A percentile compares a stretch with the other conserved stretches of the same genome.
phyloP scores from a whole-genome alignment of 495 filamentous ascomycete genomes.

The Talaromyces ruber region DNA sequence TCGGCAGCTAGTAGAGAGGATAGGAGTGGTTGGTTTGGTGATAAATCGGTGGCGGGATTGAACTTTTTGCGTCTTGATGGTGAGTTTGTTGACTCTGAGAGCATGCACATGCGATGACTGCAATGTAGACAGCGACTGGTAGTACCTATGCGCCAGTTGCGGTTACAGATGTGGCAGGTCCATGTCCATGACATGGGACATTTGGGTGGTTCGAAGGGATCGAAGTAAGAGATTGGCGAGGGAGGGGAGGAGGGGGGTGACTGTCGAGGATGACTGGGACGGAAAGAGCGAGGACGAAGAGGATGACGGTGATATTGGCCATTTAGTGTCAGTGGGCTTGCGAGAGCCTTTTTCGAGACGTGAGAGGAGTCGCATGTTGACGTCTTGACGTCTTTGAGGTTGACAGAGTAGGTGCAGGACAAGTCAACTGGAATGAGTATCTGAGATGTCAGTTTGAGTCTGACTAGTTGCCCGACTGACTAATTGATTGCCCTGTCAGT shows the following conservation, averaged over 20 bases:
- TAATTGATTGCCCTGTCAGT: neutral
- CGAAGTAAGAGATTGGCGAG: neutral
- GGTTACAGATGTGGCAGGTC: neutral
- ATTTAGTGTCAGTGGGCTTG: neutral
- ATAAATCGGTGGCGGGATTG: neutral
- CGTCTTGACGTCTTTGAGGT: neutral
- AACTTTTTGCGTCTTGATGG: neutral
- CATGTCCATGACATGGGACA: neutral
- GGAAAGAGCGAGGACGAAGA: neutral
- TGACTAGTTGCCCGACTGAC: neutral
- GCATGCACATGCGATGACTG: constrained; percentile 4
- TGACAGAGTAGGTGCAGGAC: neutral
- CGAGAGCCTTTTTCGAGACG: neutral
- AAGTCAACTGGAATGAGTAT: neutral
- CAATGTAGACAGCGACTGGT: constrained; percentile 1
- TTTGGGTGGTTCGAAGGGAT: neutral
- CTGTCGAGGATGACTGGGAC: neutral
- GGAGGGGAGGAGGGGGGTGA: neutral
- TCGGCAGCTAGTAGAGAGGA: neutral
- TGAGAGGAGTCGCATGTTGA: neutral
- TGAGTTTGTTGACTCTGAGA: neutral
- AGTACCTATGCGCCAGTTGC: neutral
- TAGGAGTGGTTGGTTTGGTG: neutral
- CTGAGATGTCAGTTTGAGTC: neutral
- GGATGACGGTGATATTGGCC: neutral